Percentiles rank a stretch among this genome's conserved stretches.
Evolutionary conservation across 2,329 filamentous ascomycete genomes (phyloP).

Genomic region (Ambrosiella xylebori): DNA sequence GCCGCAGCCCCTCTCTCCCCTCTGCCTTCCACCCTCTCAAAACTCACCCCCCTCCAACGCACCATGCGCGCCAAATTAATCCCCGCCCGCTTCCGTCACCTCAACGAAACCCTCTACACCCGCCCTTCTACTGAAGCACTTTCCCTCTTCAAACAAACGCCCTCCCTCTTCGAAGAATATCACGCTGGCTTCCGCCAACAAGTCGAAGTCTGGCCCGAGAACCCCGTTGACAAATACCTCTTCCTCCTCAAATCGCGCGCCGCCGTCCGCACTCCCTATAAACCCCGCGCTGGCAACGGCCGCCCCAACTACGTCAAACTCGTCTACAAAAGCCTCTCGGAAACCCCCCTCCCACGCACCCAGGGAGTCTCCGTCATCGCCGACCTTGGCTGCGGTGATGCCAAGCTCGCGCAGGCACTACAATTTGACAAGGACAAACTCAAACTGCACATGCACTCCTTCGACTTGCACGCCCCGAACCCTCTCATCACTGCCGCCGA

Average conservation of each 20-base stretch:
- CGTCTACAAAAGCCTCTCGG: conserved; percentile 17
- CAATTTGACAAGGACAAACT: conserved; percentile 46
- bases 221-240: conserved; percentile 83
- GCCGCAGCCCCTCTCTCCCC: conserved; percentile 19
- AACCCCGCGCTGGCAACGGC: conserved; percentile 14
- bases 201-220: conserved; percentile 90
- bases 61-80: conserved; percentile 91
- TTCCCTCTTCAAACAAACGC: conserved; percentile 62
- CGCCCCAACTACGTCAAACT: conserved; percentile 13
- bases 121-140: conserved; percentile 73
- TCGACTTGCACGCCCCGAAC: conserved; percentile 66
- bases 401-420: conserved; percentile 56
- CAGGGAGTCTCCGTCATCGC: conserved; percentile 61
- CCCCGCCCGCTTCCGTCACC: conserved; percentile 87
- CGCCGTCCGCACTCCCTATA: conserved; percentile 15
- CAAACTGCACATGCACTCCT: conserved; percentile 61
- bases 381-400: conserved; percentile 88
- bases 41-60: conserved; percentile 80
- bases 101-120: conserved; percentile 94
- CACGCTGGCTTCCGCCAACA: conserved; percentile 92
- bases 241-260: conserved; percentile 51
- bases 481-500: conserved; percentile 73
- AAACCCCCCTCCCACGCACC: conserved; percentile 50
- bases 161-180: conserved; percentile 91
- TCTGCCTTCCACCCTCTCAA: conserved; percentile 29